Evolutionary conservation across 1,139 yeast genomes (phyloP).

Genomic region (Zygoascus hellenicus): DNA sequence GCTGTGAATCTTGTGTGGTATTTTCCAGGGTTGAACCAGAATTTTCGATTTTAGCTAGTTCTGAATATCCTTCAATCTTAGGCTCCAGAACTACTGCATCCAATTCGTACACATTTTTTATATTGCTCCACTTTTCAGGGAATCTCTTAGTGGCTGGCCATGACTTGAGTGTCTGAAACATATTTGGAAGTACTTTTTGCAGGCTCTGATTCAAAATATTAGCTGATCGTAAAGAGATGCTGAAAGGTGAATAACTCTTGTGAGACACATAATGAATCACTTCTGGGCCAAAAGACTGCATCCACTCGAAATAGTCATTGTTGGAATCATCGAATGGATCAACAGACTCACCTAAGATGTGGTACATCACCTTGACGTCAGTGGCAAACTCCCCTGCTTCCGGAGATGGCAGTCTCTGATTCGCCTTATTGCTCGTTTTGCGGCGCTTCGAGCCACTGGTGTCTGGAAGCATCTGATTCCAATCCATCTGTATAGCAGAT

Average conservation of each 20-base stretch:
- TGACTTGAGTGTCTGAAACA: conserved; percentile 48
- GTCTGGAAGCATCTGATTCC: conserved; percentile 16
- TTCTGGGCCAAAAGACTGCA: conserved; percentile 43
- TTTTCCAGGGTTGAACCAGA: not conserved
- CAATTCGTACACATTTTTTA: conserved; percentile 17
- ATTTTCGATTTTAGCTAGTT: conserved; percentile 1
- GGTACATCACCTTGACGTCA: conserved; percentile 55
- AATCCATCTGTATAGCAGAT: conserved; percentile 23
- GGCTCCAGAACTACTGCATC: conserved; percentile 23
- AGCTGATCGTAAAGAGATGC: conserved; percentile 52
- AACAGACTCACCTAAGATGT: conserved; percentile 62
- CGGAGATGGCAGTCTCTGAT: conserved; percentile 29
- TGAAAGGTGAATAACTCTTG: conserved; percentile 53
- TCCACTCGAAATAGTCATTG: conserved; percentile 39
- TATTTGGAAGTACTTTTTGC: conserved; percentile 47
- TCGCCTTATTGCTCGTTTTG: conserved; percentile 1
- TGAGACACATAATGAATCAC: conserved; percentile 69
- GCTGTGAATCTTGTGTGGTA: not conserved
- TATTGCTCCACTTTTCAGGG: conserved; percentile 13
- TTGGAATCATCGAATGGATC: conserved; percentile 39
- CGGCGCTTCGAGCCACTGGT: conserved; percentile 5
- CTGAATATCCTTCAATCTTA: conserved; percentile 9
- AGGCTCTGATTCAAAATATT: conserved; percentile 52
- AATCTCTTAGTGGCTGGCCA: conserved; percentile 14
- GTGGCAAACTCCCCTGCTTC: conserved; percentile 15